Evolutionary conservation across 2,329 filamentous ascomycete genomes (phyloP), one percentile per base, ranked within the genome.

Genomic region (Tolypocladium sp.): DNA sequence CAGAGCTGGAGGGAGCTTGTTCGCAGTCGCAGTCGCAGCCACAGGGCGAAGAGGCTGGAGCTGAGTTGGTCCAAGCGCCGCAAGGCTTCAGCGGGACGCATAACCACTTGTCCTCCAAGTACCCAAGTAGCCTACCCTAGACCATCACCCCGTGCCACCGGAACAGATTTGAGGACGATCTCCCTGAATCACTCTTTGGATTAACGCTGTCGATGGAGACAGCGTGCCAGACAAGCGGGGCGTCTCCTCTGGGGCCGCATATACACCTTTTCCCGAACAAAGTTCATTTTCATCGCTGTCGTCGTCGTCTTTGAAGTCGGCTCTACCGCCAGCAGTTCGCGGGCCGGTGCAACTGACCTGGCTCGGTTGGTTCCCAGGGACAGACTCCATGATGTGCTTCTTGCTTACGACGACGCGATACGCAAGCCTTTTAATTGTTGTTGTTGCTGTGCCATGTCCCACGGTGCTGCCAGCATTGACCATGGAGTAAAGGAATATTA

Each of bases 11-110:
- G 37, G 25, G 49, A 59, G 58, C 55, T 62, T 54, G 53, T n/a
- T 41, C 38, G 35, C 33, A 17, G 40, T 38, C 22, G 55, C 40
- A 33, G 42, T 9, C 27, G 37, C 30, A 56, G 51, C 40, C 25
- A 53, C 62, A 63, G 62, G 62, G 62, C 58, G 60, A 63, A 62
- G 61, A 63, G 62, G 66, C 58, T 58, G 57, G 55, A 65, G 62
- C 59, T 61, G 58, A 58, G 60, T 64, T 66, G 65, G 65, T 62
- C 65, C 63, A 27, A 55, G 52, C 52, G 52, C 33, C 52, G 33
- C 67, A 69, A 70, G 67, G 69, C 69, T 70, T 65, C 69, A 67
- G 63, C 65, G 63, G 65, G 62, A 68, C 68, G 69, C 68, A 69
- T 35, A 35, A 52, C 49, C 46, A 51, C 46, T 4, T 9, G 25